Evolutionary conservation across 495 filamentous ascomycete genomes (phyloP), one percentile per base, ranked within the genome.

Genomic region (Xeromyces bisporus): DNA sequence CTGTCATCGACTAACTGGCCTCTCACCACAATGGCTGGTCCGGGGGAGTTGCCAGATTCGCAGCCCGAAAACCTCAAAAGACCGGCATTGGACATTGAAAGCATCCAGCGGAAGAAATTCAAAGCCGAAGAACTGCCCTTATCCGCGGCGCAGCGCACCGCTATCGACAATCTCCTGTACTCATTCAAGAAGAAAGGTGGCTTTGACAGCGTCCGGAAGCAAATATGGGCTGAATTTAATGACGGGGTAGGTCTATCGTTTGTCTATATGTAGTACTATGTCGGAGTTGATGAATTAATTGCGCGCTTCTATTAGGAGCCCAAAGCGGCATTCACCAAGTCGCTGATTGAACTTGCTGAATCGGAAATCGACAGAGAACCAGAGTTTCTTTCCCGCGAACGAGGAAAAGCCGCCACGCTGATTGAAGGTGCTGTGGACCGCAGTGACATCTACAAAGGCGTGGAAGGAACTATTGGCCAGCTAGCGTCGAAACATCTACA

Each of bases 171-270:
- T 34, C 60, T 93, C 15, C 66, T 84, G 7, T 71, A 84, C 53
- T 72, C 71, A 4, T 86, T 85, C 51, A 89, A 89, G 55, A 92
- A 92, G 57, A 86, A 86, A 51, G 85, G 85, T 14, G 77, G 77
- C 23, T 92, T 86, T 42, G 85, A 93, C 50, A 61, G 56, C n/a
- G 64, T 87, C 36, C 71, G 85, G 30, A 89, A 89, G 47, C 64
- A 75, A 31, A 62, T 82, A 2, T 87, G 80, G 73, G 71, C 77
- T 23, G 71, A 85, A 34, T 83, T 89, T 37, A 73, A 80, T 39
- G 67, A 75, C 18, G 74, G 72, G 34, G 81, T 85, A 69, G 44
- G 73, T 50, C 18, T 17, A 18, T 26, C 40, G 17, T 20, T 37
- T 26, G 32, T 26, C 17, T 4, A 35, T 18, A 12, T 28, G 8